phyloP scores from a whole-genome alignment of 257 asterid species.

The Coffea canephora region DNA sequence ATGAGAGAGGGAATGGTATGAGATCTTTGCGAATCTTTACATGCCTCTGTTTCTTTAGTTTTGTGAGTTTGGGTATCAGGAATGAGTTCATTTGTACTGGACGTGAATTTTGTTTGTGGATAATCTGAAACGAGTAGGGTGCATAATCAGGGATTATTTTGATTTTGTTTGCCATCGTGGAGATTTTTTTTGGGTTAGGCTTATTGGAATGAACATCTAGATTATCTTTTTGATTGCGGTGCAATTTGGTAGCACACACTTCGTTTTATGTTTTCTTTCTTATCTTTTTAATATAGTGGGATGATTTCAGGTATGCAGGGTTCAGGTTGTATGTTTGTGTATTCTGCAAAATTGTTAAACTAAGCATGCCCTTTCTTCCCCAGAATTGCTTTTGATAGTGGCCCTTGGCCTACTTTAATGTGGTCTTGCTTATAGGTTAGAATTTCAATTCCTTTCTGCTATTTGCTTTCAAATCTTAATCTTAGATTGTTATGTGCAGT shows the following conservation, averaged over 20 bases:
- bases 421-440: neutral
- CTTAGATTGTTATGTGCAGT: conserved; percentile 41
- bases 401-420: neutral
- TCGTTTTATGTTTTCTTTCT: neutral
- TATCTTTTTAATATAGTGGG: neutral
- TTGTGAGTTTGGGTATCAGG: neutral
- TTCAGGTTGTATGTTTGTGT: neutral
- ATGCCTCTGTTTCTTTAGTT: neutral
- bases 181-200: neutral
- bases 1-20: neutral
- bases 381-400: neutral
- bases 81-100: neutral
- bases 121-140: neutral
- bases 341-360: neutral
- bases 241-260: neutral
- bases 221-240: no score
- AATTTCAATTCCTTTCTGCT: neutral
- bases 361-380: neutral
- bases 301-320: neutral
- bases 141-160: neutral
- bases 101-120: neutral
- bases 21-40: neutral
- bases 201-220: neutral
- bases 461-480: conserved; percentile 14
- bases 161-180: neutral